These are phyloP conservation scores for Nicotiana tomentosiformis DNA, from an alignment of 257 asterid species.

Conservation along the genomic window DNA sequence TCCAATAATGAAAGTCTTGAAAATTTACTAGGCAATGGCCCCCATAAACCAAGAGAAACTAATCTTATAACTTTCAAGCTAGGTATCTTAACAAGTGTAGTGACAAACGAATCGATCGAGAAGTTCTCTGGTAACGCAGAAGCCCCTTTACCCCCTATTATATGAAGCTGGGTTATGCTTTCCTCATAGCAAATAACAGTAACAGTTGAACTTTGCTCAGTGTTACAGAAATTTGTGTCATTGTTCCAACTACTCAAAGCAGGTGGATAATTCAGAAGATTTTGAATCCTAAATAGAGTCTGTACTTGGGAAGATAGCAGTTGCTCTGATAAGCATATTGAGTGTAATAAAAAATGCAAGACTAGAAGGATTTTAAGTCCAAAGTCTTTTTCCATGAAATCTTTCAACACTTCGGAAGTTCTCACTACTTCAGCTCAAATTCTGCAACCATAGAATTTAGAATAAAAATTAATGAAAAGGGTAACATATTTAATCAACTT, in stretches of 20 bases:
- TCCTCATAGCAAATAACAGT: slow-evolving; percentile 63
- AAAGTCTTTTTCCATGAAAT: not conserved
- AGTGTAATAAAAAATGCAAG: slow-evolving; percentile 24
- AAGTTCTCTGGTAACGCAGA: slow-evolving; percentile 43
- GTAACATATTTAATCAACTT: not conserved
- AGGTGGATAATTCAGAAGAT: slow-evolving; percentile 47
- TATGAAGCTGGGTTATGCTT: slow-evolving; percentile 75
- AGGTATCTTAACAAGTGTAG: slow-evolving; percentile 45
- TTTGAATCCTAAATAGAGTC: slow-evolving; percentile 43
- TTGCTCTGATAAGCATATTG: slow-evolving; percentile 35
- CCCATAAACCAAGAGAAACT: slow-evolving; percentile 84
- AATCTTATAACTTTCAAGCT: slow-evolving; percentile 66
- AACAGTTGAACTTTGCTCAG: slow-evolving; percentile 41
- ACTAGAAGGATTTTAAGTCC: not conserved
- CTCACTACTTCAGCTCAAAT: not conserved
- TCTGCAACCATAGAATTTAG: not conserved
- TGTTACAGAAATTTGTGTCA: slow-evolving; percentile 53
- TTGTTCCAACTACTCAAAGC: slow-evolving; percentile 34
- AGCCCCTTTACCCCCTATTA: slow-evolving; percentile 36
- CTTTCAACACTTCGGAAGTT: not conserved
- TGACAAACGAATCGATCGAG: slow-evolving; percentile 56
- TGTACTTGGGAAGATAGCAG: slow-evolving; percentile 43
- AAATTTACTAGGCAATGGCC: slow-evolving; percentile 47
- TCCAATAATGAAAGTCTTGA: slow-evolving; percentile 53
- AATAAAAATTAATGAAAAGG: not conserved